Base-by-base conservation (phyloP, 257 asterid species). In the Solanum tarijense region DNA sequence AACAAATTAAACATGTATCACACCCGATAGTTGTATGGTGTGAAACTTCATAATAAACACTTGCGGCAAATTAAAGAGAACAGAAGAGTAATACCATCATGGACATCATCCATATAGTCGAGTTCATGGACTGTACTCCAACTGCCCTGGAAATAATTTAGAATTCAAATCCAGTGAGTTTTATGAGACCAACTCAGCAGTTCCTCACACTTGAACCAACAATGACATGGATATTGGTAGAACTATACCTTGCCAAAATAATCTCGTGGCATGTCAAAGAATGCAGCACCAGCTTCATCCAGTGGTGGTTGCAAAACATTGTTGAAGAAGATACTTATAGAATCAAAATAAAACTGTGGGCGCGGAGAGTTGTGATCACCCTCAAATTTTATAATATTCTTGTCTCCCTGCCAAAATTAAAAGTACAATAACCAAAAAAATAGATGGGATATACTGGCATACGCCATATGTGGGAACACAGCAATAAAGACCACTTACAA, bases 311-410 rank as follows among this genome's bases (percentile, higher is more conserved):
- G 99, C 91, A 96, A 86, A 71, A 96, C 97, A 74, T 95, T 96
- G 91, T 95, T 96, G 95, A 96, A 95, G 83, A 96, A 96, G 74
- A 96, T 96, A 89, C 98, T 93, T 76, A 96, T 93, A 11, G 99
- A 96, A 91, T 96, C 99, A n/a, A 96, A 96, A 91, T 96, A 96
- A 89, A 95, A 96, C 55, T 96, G 98, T 85, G 99, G 99, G 27
- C 99, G 98, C 13, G 96, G 95, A 89, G 98, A 96, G 90, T 96
- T 96, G 94, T 96, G 99, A 88, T 96, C 98, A 38, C 99, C 99
- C 90, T 96, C 99, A 62, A 96, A 96, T 91, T 93, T 96, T 88
- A 96, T 96, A 72, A 96, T 94, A 90, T 96, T 96, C 93, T 96
- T 96, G 93, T 95, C 98, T 85, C 98, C 99, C 99, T 96, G 92